Percentiles rank a stretch among this genome's conserved stretches.
phyloP scores from a whole-genome alignment of 768 basidiomycete genomes.

The Tylopilus sp. region DNA sequence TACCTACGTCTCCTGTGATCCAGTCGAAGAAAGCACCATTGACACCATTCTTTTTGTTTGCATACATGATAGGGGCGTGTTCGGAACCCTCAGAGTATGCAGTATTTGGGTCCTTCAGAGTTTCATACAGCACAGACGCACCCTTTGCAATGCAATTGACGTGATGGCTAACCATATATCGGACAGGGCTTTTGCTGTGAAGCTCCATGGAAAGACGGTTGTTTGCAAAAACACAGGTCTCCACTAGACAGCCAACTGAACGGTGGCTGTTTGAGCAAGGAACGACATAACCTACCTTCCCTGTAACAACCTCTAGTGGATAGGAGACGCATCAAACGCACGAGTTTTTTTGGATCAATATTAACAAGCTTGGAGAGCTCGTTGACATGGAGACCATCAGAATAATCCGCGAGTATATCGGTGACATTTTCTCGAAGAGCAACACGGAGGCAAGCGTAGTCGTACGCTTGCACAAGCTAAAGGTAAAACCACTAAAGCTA shows the following conservation, averaged over 20 bases:
- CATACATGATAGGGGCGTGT: constrained; percentile 21
- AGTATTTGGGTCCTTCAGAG: constrained; percentile 21
- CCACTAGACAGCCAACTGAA: constrained; percentile 18
- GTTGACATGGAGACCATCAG: constrained; percentile 30
- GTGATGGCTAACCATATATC: constrained; percentile 19
- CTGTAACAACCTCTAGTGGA: constrained; percentile 28
- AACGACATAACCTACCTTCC: constrained; percentile 24
- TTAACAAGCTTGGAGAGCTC: constrained; percentile 23
- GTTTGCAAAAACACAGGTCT: constrained; percentile 31
- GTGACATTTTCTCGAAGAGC: constrained; percentile 28
- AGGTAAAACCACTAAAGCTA: not conserved
- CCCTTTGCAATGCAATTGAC: constrained; percentile 17
- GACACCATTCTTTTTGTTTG: constrained; percentile 16
- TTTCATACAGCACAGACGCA: constrained; percentile 23
- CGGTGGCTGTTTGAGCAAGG: not conserved
- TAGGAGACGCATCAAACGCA: constrained; percentile 29
- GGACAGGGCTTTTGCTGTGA: constrained; percentile 20
- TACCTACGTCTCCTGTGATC: constrained; percentile 21
- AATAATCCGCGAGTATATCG: constrained; percentile 25
- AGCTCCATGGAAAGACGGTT: constrained; percentile 33
- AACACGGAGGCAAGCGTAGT: constrained; percentile 29
- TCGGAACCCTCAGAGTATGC: constrained; percentile 20
- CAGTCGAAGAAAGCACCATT: constrained; percentile 25
- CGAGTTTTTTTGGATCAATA: constrained; percentile 28
- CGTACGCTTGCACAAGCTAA: constrained; percentile 27